A percentile compares a stretch with the other conserved stretches of the same genome.
phyloP scores from a whole-genome alignment of 2,329 filamentous ascomycete species.

The Clonostachys chloroleuca region DNA sequence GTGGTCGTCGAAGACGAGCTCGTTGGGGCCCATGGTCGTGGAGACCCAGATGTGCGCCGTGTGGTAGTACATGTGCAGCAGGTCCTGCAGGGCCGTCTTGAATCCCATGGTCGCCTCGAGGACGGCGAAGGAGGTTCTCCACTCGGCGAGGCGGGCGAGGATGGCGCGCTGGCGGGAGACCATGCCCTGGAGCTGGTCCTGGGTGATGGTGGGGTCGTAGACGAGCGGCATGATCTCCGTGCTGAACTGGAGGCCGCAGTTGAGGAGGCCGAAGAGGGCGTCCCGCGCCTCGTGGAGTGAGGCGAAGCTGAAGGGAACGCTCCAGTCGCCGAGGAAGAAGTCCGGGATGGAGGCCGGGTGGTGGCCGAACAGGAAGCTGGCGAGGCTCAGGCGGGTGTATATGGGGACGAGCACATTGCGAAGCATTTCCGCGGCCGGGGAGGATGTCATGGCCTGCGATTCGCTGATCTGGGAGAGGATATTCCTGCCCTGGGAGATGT shows the following conservation, averaged over 20 bases:
- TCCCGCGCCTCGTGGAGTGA: slow-evolving; percentile 21
- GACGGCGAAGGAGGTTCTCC: slow-evolving; percentile 22
- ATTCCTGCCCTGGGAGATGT: slow-evolving; percentile 35
- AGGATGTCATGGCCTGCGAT: slow-evolving; percentile 7
- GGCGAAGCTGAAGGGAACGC: slow-evolving; percentile 25
- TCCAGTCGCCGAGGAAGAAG: slow-evolving; percentile 4
- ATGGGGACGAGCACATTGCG: slow-evolving; percentile 34
- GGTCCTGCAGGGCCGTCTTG: slow-evolving; percentile 9
- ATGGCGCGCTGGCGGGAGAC: slow-evolving; percentile 23
- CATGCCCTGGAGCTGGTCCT: slow-evolving; percentile 15
- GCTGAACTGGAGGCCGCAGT: slow-evolving; percentile 30
- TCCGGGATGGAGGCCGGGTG: slow-evolving; percentile 27
- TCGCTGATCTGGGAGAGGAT: slow-evolving; percentile 26
- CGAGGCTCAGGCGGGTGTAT: slow-evolving; percentile 35
- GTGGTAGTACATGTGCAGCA: slow-evolving; percentile 30
- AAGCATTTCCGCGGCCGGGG: slow-evolving; percentile 27
- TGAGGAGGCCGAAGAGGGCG: slow-evolving; percentile 29
- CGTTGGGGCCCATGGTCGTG: slow-evolving; percentile 17
- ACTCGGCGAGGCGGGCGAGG: slow-evolving; percentile 16
- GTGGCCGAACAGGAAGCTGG: slow-evolving; percentile 32
- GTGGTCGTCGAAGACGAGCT: slow-evolving; percentile 27
- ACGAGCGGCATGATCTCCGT: slow-evolving; percentile 14
- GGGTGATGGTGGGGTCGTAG: slow-evolving; percentile 14
- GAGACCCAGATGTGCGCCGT: slow-evolving; percentile 23
- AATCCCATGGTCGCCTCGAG: slow-evolving; percentile 11